Evolutionary conservation across 148 eudicot species (phyloP), one percentile per base, ranked within the genome.

Genomic region (Arctostaphylos glauca): DNA sequence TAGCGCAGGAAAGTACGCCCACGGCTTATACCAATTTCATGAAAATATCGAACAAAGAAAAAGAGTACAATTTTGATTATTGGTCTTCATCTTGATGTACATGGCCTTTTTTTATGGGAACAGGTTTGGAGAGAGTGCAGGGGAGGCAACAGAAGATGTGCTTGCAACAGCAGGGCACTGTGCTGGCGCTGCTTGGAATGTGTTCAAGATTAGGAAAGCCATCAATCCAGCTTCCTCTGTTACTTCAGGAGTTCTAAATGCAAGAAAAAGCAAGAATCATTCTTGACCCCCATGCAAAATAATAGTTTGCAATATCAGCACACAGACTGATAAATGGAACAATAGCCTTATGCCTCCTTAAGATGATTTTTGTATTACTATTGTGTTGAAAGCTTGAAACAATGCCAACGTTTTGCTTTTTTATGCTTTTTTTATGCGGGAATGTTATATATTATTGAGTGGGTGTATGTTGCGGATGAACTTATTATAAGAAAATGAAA

Each of bases 61-160:
- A 9, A 21, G 38, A 64, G 38, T 64, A 64, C 71, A 25, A n/a
- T n/a, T 13, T 38, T 14, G 4, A 31, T 1, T 52, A 3, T 19
- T 5, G 50, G 16, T 21, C 60, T 41, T 15, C 23, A 5, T 46
- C 4, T 79, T 46, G 4, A 44, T 12, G 5, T 9, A 10, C 8
- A 2, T 6, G 19, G 10, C n/a, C n/a, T 82, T 15, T 10, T 14
- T 80, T 14, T 5, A 10, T 72, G 48, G 46, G n/a, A 73, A 79
- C 62, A 94, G 98, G 90, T 94, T 76, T 80, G 98, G 98, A 75
- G 98, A 94, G 73, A 87, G 83, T 78, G 98, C 98, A 56, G 98
- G 98, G 72, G 93, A 90, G 84, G 94, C 92, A 15, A 94, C 98
- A 10, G 94, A 83, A 64, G 91, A 95, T 73, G 98, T 81, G 55